Evolutionary conservation across 768 basidiomycete species (phyloP).

Genomic region (Leccinum boreale): DNA sequence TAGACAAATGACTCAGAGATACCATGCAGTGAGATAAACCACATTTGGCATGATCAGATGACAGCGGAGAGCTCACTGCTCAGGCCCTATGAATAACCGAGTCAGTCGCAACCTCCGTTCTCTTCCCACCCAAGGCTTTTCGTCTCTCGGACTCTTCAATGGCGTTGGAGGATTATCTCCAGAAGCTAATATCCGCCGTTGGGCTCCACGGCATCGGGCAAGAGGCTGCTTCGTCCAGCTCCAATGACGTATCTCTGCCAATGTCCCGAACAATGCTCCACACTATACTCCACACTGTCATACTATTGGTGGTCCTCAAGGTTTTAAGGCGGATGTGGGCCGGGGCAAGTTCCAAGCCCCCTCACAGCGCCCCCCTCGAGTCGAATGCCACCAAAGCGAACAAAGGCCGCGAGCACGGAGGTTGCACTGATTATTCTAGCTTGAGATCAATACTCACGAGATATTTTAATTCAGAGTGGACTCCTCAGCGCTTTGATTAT

Average conservation of each 20-base stretch:
- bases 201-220: neutral
- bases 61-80: neutral
- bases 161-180: constrained; percentile 4
- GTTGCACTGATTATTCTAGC: constrained; percentile 8
- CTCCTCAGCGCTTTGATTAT: constrained; percentile 47
- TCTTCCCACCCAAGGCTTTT: neutral
- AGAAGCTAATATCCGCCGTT: constrained; percentile 9
- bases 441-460: neutral
- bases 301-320: constrained; percentile 4
- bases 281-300: constrained; percentile 14
- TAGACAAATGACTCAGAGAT: neutral
- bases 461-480: constrained; percentile 44
- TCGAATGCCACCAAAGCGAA: constrained; percentile 13
- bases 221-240: constrained; percentile 6
- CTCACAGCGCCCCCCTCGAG: neutral
- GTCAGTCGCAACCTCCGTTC: neutral
- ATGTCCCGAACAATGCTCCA: constrained; percentile 13
- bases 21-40: neutral
- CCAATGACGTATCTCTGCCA: constrained; percentile 22
- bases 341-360: neutral
- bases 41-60: constrained; percentile 4
- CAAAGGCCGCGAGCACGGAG: constrained; percentile 21
- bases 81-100: neutral
- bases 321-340: constrained; percentile 15
- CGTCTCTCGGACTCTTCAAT: constrained; percentile 3